Conservation (phyloP, 495 filamentous ascomycete genomes). For the Podospora pseudocomata region DNA sequence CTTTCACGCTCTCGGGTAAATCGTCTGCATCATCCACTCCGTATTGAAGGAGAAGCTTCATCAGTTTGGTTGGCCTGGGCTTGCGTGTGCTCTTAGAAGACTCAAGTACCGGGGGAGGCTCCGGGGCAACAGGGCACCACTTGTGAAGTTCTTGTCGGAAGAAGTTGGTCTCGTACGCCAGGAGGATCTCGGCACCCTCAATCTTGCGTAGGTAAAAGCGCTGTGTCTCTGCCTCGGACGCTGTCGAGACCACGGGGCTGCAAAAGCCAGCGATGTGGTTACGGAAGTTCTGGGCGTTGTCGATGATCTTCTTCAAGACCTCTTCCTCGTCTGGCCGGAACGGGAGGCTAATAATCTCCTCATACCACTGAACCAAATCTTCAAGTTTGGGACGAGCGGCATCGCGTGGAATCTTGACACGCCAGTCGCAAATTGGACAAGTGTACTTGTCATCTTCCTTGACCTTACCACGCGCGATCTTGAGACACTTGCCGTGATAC, state of each 20-base stretch:
- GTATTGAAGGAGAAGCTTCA: conserved; percentile 86
- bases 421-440: conserved; percentile 96
- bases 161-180: conserved; percentile 93
- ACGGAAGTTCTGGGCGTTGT: conserved; percentile 78
- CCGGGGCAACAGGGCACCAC: conserved; percentile 88
- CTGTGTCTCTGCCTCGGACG: conserved; percentile 80
- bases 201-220: conserved; percentile 99
- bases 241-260: conserved; percentile 73
- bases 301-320: conserved; percentile 75
- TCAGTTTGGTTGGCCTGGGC: conserved; percentile 93
- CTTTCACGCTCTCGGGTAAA: conserved; percentile 72
- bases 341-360: conserved; percentile 74
- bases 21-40: conserved; percentile 86
- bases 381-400: conserved; percentile 94
- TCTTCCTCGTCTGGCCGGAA: conserved; percentile 97
- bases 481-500: conserved; percentile 98
- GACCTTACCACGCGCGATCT: conserved; percentile 94
- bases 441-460: conserved; percentile 99
- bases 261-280: conserved; percentile 76
- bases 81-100: conserved; percentile 91
- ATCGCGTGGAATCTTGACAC: conserved; percentile 97
- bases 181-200: conserved; percentile 91
- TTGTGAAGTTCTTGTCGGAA: conserved; percentile 95
- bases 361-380: conserved; percentile 82
- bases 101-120: conserved; percentile 77